These are phyloP conservation scores for Phytophthora citrophthora DNA, from an alignment of 352 stramenopile genomes.

Conservation along the genomic window DNA sequence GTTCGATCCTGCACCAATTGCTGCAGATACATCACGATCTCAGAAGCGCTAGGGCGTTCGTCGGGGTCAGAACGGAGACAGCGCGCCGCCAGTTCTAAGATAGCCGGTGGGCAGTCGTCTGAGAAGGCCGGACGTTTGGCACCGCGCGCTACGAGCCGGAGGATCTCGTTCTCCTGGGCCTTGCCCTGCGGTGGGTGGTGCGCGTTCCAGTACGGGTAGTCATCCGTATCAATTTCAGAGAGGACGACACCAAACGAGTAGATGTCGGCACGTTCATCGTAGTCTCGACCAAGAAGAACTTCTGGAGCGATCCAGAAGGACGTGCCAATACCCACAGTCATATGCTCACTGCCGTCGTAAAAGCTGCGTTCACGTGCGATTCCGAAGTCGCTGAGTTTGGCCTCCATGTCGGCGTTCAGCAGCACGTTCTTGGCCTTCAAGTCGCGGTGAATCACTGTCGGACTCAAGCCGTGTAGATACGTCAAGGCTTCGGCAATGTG, in stretches of 20 bases:
- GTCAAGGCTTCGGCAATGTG: slow-evolving; percentile 68
- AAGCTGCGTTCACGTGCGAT: slow-evolving; percentile 58
- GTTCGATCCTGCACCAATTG: slow-evolving; percentile 38
- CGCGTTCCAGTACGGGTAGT: slow-evolving; percentile 68
- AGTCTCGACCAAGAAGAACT: slow-evolving; percentile 54
- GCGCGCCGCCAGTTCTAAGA: slow-evolving; percentile 53
- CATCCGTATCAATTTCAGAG: slow-evolving; percentile 66
- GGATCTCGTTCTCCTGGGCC: slow-evolving; percentile 61
- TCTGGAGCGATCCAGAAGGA: slow-evolving; percentile 77
- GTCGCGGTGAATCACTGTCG: slow-evolving; percentile 62
- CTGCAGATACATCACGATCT: slow-evolving; percentile 63
- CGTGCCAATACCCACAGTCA: slow-evolving; percentile 71
- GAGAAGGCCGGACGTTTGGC: slow-evolving; percentile 56
- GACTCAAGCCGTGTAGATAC: slow-evolving; percentile 67
- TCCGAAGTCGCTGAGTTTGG: slow-evolving; percentile 80
- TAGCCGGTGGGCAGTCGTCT: slow-evolving; percentile 48
- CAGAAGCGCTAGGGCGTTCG: slow-evolving; percentile 58
- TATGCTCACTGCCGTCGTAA: slow-evolving; percentile 58
- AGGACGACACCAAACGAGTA: slow-evolving; percentile 65
- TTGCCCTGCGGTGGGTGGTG: slow-evolving; percentile 50
- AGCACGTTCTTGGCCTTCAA: slow-evolving; percentile 60
- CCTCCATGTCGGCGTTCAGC: slow-evolving; percentile 54
- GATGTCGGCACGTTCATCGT: slow-evolving; percentile 58
- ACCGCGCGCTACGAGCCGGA: slow-evolving; percentile 62
- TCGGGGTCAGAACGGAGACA: slow-evolving; percentile 62